A percentile compares a stretch with the other conserved stretches of the same genome.
phyloP scores from a whole-genome alignment of 1,284 basidiomycete genomes.

The Tilletia horrida region DNA sequence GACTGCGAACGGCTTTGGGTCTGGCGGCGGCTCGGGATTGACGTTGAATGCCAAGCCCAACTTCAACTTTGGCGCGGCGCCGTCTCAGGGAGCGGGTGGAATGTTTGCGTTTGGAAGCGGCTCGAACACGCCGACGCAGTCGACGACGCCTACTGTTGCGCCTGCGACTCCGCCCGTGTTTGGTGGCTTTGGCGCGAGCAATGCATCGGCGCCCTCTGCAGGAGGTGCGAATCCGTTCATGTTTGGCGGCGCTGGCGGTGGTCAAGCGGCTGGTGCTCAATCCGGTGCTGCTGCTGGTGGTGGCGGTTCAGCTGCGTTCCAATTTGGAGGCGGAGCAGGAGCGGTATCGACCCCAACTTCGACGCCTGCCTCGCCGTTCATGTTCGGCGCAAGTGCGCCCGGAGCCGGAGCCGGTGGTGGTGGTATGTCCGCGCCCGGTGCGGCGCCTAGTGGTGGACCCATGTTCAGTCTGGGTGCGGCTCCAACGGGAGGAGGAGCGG shows the following conservation, averaged over 20 bases:
- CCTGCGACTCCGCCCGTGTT: not conserved
- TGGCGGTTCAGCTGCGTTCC: too few relatives aligned
- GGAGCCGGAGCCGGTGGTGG: not conserved
- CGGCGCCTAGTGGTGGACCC: not conserved
- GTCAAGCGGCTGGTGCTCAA: too few relatives aligned
- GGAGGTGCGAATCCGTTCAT: not conserved
- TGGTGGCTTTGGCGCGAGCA: not conserved
- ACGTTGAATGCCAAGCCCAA: constrained; percentile 8
- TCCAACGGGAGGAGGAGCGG: not conserved
- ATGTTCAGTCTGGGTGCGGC: constrained; percentile 9
- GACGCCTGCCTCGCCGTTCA: constrained; percentile 2
- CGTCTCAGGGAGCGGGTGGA: not conserved
- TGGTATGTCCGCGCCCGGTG: not conserved
- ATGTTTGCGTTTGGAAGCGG: constrained; percentile 8
- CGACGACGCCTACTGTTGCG: constrained; percentile 12
- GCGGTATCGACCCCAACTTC: not conserved
- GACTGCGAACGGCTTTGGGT: not conserved
- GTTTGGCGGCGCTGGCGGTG: too few relatives aligned
- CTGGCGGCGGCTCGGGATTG: not conserved
- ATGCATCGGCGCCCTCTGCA: not conserved
- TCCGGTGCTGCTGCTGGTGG: not conserved
- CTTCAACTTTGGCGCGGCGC: constrained; percentile 12
- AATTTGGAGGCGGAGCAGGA: not conserved
- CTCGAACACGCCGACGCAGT: not conserved
- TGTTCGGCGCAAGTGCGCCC: not conserved